A percentile compares a stretch with the other conserved stretches of the same genome.
phyloP scores from a whole-genome alignment of 257 asterid genomes.

The Thymus quinquecostatus region DNA sequence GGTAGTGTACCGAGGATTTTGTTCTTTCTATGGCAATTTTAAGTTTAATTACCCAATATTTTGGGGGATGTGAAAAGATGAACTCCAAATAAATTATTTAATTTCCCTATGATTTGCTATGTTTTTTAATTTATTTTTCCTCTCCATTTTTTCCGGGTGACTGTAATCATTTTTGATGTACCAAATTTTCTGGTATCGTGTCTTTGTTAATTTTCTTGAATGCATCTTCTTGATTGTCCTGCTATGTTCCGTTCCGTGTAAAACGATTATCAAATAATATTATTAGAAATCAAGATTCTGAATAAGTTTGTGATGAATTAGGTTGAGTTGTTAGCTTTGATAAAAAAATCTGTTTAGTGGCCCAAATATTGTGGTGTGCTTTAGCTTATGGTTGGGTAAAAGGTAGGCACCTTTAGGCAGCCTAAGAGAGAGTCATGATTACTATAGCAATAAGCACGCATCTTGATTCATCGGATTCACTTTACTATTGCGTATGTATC shows the following conservation, averaged over 20 bases:
- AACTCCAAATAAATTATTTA: not conserved
- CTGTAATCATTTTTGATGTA: not conserved
- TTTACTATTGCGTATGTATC: not conserved
- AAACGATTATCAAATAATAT: not conserved
- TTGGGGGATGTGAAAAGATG: constrained; percentile 16
- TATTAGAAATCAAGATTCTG: not conserved
- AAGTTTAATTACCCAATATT: not conserved
- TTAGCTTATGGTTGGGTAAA: constrained; percentile 19
- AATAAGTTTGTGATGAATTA: not conserved
- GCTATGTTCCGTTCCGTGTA: not conserved
- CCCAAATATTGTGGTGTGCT: not conserved
- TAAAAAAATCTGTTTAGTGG: not conserved
- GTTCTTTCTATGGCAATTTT: constrained; percentile 28
- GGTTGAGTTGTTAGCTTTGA: not conserved
- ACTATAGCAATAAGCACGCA: not conserved
- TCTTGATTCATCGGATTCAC: not conserved
- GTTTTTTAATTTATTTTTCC: not conserved
- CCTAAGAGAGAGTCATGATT: not conserved
- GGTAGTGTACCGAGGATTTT: constrained; percentile 16
- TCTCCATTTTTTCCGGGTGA: not conserved
- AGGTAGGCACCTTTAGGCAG: not conserved
- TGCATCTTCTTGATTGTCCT: not conserved
- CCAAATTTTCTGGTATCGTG: not conserved
- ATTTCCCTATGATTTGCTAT: not conserved
- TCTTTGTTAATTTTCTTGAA: not conserved